Percentiles rank a stretch among this genome's conserved stretches.
phyloP scores from a whole-genome alignment of 345 rosid genomes.

The Nasturtium officinale region DNA sequence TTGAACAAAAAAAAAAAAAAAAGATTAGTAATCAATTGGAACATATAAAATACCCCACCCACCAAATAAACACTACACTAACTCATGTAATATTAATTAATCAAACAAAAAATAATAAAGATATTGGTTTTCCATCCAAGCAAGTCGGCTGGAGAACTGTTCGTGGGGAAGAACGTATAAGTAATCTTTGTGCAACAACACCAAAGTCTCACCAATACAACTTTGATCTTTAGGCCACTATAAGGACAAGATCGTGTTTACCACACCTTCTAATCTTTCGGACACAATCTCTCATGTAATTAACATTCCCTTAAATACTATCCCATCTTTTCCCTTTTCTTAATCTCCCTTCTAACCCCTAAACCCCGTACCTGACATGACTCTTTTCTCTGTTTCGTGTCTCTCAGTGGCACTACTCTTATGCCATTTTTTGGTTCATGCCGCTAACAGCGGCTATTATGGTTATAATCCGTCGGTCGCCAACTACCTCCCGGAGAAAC shows the following conservation, averaged over 20 bases:
- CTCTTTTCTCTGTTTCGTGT: slow-evolving; percentile 19
- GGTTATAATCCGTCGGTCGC: slow-evolving; percentile 38
- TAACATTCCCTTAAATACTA: slow-evolving; percentile 40
- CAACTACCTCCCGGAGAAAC: slow-evolving; percentile 38
- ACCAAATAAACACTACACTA: slow-evolving; percentile 13
- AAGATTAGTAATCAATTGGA: neutral
- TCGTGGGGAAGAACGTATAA: slow-evolving; percentile 36
- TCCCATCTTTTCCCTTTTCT: slow-evolving; percentile 18
- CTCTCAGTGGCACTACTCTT: slow-evolving; percentile 21
- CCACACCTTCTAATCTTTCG: slow-evolving; percentile 43
- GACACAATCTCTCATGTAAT: slow-evolving; percentile 27
- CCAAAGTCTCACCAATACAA: slow-evolving; percentile 40
- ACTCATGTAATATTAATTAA: neutral
- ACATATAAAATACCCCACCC: neutral
- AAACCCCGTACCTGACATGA: slow-evolving; percentile 20
- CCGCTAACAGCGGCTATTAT: slow-evolving; percentile 29
- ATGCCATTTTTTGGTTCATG: slow-evolving; percentile 28
- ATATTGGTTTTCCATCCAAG: slow-evolving; percentile 5
- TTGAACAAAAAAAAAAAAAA: neutral
- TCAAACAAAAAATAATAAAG: neutral
- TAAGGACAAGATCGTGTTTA: slow-evolving; percentile 43
- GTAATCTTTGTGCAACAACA: slow-evolving; percentile 36
- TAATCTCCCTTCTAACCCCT: slow-evolving; percentile 15
- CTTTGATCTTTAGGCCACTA: slow-evolving; percentile 36
- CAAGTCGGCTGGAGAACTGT: slow-evolving; percentile 31